Percentiles rank a stretch among this genome's conserved stretches.
These are phyloP conservation scores for Plasmodium adleri DNA, from an alignment of 169 alveolate species.

Conservation along the genomic window DNA sequence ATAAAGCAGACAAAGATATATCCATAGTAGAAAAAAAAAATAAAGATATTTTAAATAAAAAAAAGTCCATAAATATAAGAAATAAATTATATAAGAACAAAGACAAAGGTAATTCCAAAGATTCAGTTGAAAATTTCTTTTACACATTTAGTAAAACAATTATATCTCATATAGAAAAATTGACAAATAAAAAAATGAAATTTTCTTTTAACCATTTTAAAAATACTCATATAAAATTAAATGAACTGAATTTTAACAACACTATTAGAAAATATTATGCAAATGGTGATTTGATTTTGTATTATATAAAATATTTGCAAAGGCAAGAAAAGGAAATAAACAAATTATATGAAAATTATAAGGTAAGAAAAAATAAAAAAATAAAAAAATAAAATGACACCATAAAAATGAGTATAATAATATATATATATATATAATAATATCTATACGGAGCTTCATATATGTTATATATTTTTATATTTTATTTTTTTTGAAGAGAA, in stretches of 20 bases:
- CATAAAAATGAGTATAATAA: not conserved
- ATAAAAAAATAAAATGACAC: not conserved
- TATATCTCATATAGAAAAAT: slow-evolving; percentile 18
- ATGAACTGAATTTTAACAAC: slow-evolving; percentile 15
- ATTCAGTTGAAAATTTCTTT: not conserved
- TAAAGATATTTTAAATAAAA: not conserved
- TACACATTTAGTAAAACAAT: slow-evolving; percentile 18
- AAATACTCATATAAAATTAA: slow-evolving; percentile 2
- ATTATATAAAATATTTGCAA: slow-evolving; percentile 23
- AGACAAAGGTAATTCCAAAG: not conserved
- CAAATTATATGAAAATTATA: not conserved
- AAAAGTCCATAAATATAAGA: not conserved
- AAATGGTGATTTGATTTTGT: slow-evolving; percentile 16
- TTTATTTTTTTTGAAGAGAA: slow-evolving; percentile 3
- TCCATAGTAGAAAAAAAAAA: slow-evolving; percentile 8
- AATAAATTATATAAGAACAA: not conserved
- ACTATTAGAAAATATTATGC: slow-evolving; percentile 25
- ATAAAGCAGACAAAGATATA: not conserved
- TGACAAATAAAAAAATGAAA: slow-evolving; percentile 22
- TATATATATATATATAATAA: not conserved
- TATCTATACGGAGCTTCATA: not conserved
- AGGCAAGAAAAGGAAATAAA: slow-evolving; percentile 14
- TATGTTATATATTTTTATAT: not conserved
- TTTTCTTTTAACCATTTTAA: slow-evolving; percentile 19
- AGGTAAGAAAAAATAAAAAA: slow-evolving; percentile 5